phyloP scores from a whole-genome alignment of 371 early-diverging fungal genomes.

The Fennellomyces sp. region DNA sequence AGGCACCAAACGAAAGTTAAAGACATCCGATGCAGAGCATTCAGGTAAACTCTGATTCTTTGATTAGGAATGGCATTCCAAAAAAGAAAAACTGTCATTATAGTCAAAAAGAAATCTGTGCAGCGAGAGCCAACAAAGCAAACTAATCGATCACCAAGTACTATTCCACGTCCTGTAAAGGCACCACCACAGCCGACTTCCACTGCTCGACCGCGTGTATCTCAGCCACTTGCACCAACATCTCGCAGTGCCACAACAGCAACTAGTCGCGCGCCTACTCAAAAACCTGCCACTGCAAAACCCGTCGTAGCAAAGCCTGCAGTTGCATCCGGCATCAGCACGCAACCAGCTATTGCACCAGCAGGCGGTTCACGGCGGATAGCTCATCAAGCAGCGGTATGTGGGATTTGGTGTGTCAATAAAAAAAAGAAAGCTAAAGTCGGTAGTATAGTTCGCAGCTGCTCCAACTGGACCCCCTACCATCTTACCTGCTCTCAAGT shows the following conservation, averaged over 20 bases:
- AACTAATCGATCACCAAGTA: too few species aligned
- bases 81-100: not conserved
- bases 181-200: not conserved
- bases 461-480: conserved; percentile 32
- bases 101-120: not conserved
- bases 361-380: not conserved
- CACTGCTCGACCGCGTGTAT: not conserved
- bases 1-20: not conserved
- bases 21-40: not conserved
- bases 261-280: too few species aligned
- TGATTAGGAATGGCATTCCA: not conserved
- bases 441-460: not conserved
- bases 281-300: not conserved
- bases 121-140: not conserved
- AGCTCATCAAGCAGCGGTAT: not conserved
- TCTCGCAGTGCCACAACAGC: not conserved
- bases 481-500: conserved; percentile 28
- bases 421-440: not conserved
- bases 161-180: not conserved
- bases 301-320: not conserved
- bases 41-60: not conserved
- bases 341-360: not conserved
- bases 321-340: not conserved
- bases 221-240: not conserved
- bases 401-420: not conserved